phyloP scores from a whole-genome alignment of 208 protist species.

The Porcisia deanei region DNA sequence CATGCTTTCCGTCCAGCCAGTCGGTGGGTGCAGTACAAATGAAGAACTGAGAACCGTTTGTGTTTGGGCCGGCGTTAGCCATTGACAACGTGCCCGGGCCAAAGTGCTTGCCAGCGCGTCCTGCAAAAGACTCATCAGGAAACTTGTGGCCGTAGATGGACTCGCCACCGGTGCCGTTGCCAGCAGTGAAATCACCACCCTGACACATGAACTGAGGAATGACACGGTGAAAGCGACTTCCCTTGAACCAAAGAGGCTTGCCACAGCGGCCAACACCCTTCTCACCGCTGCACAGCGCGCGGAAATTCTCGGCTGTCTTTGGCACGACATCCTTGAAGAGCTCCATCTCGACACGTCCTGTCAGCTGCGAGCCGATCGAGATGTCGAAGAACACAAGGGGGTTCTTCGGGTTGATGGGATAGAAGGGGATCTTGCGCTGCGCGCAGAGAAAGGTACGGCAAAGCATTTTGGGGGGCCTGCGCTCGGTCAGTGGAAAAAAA shows the following conservation, averaged over 20 bases:
- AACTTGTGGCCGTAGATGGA: slow-evolving; percentile 94
- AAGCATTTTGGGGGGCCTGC: slow-evolving; percentile 7
- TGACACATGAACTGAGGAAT: slow-evolving; percentile 95
- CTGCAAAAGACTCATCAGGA: slow-evolving; percentile 93
- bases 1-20: slow-evolving; percentile 94
- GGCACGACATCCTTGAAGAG: slow-evolving; percentile 91
- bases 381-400: slow-evolving; percentile 94
- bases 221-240: slow-evolving; percentile 94
- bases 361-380: slow-evolving; percentile 77
- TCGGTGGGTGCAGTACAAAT: slow-evolving; percentile 82
- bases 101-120: slow-evolving; percentile 73
- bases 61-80: slow-evolving; percentile 94
- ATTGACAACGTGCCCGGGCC: slow-evolving; percentile 86
- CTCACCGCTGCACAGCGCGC: slow-evolving; percentile 92
- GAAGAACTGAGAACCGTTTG: slow-evolving; percentile 94
- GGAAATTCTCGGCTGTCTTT: slow-evolving; percentile 96
- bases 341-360: slow-evolving; percentile 93
- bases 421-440: slow-evolving; percentile 78
- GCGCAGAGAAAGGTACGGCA: slow-evolving; percentile 44
- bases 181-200: slow-evolving; percentile 95
- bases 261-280: slow-evolving; percentile 83
- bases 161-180: slow-evolving; percentile 92
- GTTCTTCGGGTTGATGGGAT: slow-evolving; percentile 79
- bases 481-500: slow-evolving; percentile 2
- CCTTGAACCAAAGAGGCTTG: slow-evolving; percentile 96